Base-by-base conservation (phyloP, 1,139 yeast genomes). In the Maudiozyma humilis region DNA sequence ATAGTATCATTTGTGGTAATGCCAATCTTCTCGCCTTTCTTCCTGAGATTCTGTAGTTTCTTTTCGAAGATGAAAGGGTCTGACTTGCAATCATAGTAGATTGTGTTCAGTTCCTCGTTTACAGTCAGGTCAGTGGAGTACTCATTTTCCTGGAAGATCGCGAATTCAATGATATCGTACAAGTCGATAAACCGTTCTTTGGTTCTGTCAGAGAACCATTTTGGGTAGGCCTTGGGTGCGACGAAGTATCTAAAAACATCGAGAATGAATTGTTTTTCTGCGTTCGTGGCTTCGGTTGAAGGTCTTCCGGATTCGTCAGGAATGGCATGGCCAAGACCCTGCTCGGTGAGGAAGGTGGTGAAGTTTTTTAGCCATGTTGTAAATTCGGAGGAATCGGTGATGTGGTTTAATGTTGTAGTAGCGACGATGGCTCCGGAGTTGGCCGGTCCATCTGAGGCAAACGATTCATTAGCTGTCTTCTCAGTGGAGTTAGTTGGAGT, bases 181-280 rank as follows among this genome's bases (percentile, higher is more conserved):
- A 40, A 18, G 34, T 40, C 43, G 14, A 40, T 40, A 13, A 16
- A 29, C 4, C 29, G 12, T 14, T 40, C 27, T 13, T 25, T 6
- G 8, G 30, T 16, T 7, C n/a, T 20, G 3, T 13, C 12, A 12
- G 27, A 32, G 8, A 40, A 23, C 43, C 38, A 40, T 12, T 12
- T 14, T 3, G 43, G 43, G 20, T 40, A 40, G 2, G 38, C 43
- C 2, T 16, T 34, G 12, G 34, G 16, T 1, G 43, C 32, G 5
- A 40, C 43, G 16, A 36, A 40, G 17, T 34, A 40, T 10, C 30
- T 40, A 16, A 40, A 40, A n/a, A 31, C 34, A n/a, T 40, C 20
- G 6, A 34, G n/a, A 10, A 40, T 18, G 10, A 40, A 17, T 8
- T 34, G 13, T 19, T 40, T 40, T 29, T 40, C 38, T 7, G 34